phyloP scores from a whole-genome alignment of 116 monocot species.

The Iris pallida region DNA sequence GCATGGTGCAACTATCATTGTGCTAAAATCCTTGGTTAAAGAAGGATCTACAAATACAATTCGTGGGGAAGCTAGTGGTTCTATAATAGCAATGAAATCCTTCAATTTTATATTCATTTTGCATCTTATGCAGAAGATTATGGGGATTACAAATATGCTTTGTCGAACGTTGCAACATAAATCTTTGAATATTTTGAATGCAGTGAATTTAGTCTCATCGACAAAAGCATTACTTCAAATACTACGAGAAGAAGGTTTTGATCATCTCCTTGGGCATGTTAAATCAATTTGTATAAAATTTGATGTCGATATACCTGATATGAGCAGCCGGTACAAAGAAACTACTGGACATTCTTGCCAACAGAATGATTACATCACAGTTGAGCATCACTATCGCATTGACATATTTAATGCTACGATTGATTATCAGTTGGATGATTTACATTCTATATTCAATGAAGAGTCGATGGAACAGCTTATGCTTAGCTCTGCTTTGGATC shows the following conservation, averaged over 20 bases:
- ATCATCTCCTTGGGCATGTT: no score
- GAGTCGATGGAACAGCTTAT: no score
- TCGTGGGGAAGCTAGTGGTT: neutral
- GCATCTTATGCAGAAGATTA: neutral
- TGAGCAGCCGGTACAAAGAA: neutral
- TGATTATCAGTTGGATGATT: neutral
- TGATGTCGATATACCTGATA: no score
- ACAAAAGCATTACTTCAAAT: neutral
- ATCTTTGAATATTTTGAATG: slow-evolving; percentile 8
- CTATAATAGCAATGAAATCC: neutral
- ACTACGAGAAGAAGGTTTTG: no score
- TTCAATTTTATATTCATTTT: neutral
- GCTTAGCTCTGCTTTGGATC: neutral
- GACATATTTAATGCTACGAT: neutral
- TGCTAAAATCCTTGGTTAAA: neutral
- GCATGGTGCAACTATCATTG: neutral
- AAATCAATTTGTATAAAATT: no score
- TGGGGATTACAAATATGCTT: neutral
- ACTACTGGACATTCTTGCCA: neutral
- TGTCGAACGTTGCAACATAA: neutral
- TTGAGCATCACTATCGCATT: slow-evolving; percentile 5
- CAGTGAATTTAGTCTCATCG: neutral
- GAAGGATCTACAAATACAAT: neutral
- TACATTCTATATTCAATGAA: neutral
- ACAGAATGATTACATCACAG: neutral